Evolutionary conservation across 495 filamentous ascomycete species (phyloP).

Genomic region (Penicillium steckii): DNA sequence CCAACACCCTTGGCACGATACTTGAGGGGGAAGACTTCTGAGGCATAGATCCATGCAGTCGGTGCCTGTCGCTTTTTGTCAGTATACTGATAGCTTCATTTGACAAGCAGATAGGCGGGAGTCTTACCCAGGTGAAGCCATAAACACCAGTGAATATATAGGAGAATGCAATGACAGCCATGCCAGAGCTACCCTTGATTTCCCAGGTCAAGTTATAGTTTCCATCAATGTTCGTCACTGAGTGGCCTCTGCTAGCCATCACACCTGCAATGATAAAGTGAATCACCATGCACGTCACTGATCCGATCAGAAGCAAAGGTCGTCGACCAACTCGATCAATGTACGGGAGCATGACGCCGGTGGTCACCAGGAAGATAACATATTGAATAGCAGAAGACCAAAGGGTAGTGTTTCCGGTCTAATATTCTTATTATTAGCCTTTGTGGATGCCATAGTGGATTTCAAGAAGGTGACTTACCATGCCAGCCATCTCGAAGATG

Average conservation of each 20-base stretch:
- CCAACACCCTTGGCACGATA: constrained; percentile 71
- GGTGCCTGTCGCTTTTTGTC: constrained; percentile 48
- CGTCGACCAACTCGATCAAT: constrained; percentile 77
- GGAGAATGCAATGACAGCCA: constrained; percentile 72
- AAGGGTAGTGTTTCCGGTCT: constrained; percentile 62
- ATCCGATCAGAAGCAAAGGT: constrained; percentile 65
- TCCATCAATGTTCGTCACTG: constrained; percentile 57
- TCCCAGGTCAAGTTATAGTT: constrained; percentile 67
- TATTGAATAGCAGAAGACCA: constrained; percentile 72
- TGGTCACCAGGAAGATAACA: constrained; percentile 72
- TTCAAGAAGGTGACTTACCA: constrained; percentile 25
- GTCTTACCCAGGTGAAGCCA: constrained; percentile 58
- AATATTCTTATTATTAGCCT: constrained; percentile 5
- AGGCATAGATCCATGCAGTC: constrained; percentile 71
- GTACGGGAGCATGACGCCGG: constrained; percentile 64
- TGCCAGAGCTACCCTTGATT: constrained; percentile 60
- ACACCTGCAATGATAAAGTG: constrained; percentile 62
- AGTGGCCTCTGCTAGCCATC: constrained; percentile 48
- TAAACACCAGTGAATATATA: constrained; percentile 79
- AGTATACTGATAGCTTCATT: not conserved
- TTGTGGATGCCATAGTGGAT: too few relatives aligned
- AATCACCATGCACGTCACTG: constrained; percentile 62
- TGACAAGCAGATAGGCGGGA: not conserved
- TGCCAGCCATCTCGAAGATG: constrained; percentile 64
- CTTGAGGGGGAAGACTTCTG: constrained; percentile 74